These are phyloP conservation scores for Lentinus tigrinus DNA, from an alignment of 768 basidiomycete species.

Conservation along the genomic window DNA sequence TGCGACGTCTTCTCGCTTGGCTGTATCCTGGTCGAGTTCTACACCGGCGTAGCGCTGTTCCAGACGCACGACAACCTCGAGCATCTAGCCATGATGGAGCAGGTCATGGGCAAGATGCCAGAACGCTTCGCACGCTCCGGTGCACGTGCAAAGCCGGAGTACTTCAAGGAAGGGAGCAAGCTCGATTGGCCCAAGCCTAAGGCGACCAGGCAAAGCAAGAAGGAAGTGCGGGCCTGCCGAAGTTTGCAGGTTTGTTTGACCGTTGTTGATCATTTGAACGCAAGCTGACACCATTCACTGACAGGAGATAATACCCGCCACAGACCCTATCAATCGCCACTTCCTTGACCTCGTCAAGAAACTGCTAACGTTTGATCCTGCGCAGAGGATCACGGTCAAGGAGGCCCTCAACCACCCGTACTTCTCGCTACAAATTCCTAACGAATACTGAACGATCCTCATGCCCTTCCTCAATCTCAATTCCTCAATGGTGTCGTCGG, in stretches of 20 bases:
- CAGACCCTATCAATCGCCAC: conserved; percentile 68
- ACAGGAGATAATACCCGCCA: conserved; percentile 83
- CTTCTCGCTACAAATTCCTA: conserved; percentile 66
- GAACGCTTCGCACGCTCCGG: conserved; percentile 76
- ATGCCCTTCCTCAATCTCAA: conserved; percentile 5
- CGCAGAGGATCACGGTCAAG: conserved; percentile 81
- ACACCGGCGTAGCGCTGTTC: conserved; percentile 96
- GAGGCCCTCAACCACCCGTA: conserved; percentile 89
- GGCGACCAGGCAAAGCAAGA: conserved; percentile 86
- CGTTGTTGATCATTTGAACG: neutral
- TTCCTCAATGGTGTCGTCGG: conserved; percentile 18
- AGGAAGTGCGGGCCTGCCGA: conserved; percentile 87
- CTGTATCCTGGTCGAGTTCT: conserved; percentile 98
- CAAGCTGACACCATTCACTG: neutral
- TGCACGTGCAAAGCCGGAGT: conserved; percentile 83
- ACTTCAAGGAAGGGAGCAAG: conserved; percentile 82
- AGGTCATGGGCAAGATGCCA: conserved; percentile 98
- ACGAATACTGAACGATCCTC: conserved; percentile 54
- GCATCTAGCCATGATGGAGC: conserved; percentile 99
- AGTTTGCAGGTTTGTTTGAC: conserved; percentile 60
- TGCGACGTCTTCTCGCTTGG: conserved; percentile 99
- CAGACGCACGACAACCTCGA: conserved; percentile 99
- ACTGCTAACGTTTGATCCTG: conserved; percentile 88
- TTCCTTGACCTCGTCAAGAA: conserved; percentile 88
- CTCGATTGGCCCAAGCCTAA: conserved; percentile 93